A percentile compares a stretch with the other conserved stretches of the same genome.
Evolutionary conservation across 352 stramenopile species (phyloP).

Genomic region (Phytophthora fragariaefolia): DNA sequence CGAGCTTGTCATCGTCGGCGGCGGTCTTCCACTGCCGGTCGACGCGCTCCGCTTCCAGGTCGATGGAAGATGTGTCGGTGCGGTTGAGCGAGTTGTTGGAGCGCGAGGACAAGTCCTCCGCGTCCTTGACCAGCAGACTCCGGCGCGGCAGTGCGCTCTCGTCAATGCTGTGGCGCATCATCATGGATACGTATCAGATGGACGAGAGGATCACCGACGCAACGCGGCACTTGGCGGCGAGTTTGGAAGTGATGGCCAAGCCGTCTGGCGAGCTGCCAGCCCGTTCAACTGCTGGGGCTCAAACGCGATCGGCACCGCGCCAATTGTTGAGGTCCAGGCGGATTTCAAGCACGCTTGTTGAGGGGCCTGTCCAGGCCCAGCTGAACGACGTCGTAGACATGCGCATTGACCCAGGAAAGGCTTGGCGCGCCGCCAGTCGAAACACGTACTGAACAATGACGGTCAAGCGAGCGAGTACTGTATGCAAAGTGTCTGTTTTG

Average conservation of each 20-base stretch:
- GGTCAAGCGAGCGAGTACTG: too few relatives aligned
- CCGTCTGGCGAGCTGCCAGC: constrained; percentile 17
- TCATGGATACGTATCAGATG: constrained; percentile 25
- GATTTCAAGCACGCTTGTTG: constrained; percentile 26
- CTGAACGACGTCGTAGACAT: constrained; percentile 22
- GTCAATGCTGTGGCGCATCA: constrained; percentile 38
- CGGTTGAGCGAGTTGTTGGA: constrained; percentile 27
- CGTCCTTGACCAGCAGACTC: constrained; percentile 26
- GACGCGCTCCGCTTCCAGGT: constrained; percentile 30
- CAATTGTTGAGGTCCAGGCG: constrained; percentile 27
- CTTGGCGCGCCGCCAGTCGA: constrained; percentile 23
- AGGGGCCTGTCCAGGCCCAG: constrained; percentile 33
- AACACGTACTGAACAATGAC: too few relatives aligned
- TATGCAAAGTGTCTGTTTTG: too few relatives aligned
- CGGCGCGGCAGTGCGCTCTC: constrained; percentile 29
- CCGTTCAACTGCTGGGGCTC: constrained; percentile 4
- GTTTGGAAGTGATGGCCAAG: constrained; percentile 29
- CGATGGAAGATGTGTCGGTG: constrained; percentile 30
- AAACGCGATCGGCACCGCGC: constrained; percentile 5
- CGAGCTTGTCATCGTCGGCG: constrained; percentile 24
- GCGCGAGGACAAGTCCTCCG: constrained; percentile 15
- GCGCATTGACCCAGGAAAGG: constrained; percentile 26
- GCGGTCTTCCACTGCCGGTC: constrained; percentile 10
- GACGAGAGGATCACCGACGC: constrained; percentile 14
- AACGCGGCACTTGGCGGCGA: constrained; percentile 23